Percentiles rank a stretch among this genome's conserved stretches.
These are phyloP conservation scores for Otatea glauca DNA, from an alignment of 176 grass and related monocot species.

Conservation along the genomic window DNA sequence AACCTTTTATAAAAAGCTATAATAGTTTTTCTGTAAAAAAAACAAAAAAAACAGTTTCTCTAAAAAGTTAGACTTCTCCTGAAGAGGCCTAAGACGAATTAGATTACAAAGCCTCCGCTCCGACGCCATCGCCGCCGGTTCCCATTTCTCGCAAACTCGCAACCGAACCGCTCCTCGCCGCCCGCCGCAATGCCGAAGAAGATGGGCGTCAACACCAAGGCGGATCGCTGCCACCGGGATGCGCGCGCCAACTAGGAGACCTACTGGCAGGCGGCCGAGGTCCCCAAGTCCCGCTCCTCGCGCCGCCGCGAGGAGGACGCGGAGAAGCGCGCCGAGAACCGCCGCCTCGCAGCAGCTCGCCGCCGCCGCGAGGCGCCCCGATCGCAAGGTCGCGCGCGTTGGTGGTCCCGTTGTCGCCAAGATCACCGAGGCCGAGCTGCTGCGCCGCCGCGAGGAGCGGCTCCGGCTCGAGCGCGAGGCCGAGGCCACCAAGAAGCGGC, in stretches of 20 bases:
- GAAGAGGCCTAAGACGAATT: too few relatives aligned
- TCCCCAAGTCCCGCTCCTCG: constrained; percentile 62
- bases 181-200: constrained; percentile 69
- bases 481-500: constrained; percentile 53
- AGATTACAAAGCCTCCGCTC: too few relatives aligned
- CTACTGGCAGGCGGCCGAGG: constrained; percentile 70
- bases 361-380: constrained; percentile 42
- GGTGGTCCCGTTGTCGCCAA: constrained; percentile 57
- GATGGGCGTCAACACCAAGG: constrained; percentile 80
- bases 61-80: too few relatives aligned
- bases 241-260: constrained; percentile 54
- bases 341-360: constrained; percentile 57
- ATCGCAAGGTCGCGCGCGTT: constrained; percentile 55
- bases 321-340: constrained; percentile 65
- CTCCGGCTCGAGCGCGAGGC: constrained; percentile 49
- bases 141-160: not conserved
- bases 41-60: too few relatives aligned
- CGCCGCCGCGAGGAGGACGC: constrained; percentile 69
- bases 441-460: constrained; percentile 57
- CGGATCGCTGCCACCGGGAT: constrained; percentile 54
- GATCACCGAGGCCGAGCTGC: constrained; percentile 72
- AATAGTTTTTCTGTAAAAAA: too few relatives aligned
- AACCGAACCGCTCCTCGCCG: too few relatives aligned
- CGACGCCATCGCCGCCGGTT: not conserved
- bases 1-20: too few relatives aligned